Conservation (phyloP, 768 basidiomycete species). For the Clitopilus hobsonii region DNA sequence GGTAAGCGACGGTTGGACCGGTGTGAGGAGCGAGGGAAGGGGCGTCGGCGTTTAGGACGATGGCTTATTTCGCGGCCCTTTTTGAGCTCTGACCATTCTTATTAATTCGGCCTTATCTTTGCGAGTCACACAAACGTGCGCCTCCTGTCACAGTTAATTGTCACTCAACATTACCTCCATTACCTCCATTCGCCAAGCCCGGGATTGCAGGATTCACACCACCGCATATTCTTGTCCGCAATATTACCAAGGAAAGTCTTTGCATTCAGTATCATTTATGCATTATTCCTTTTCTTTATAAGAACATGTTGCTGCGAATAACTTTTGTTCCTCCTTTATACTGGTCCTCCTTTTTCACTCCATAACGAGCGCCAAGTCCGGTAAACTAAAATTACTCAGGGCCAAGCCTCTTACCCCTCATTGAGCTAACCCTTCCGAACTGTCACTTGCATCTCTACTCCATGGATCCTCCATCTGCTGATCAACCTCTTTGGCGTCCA, state of each 20-base stretch:
- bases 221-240: not conserved
- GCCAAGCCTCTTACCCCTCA: not conserved
- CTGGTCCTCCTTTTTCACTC: not conserved
- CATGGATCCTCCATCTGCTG: conserved; percentile 11
- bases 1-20: conserved; percentile 9
- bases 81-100: not conserved
- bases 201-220: not conserved
- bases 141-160: not conserved
- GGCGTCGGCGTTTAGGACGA: conserved; percentile 1
- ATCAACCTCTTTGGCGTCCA: conserved; percentile 40
- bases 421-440: not conserved
- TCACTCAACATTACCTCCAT: not conserved
- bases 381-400: not conserved
- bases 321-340: not conserved
- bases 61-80: not conserved
- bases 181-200: not conserved
- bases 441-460: conserved; percentile 1
- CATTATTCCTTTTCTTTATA: not conserved
- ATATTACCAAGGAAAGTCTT: not conserved
- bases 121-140: conserved; percentile 1
- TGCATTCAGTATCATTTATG: not conserved
- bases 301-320: not conserved
- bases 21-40: conserved; percentile 8
- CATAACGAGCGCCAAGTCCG: not conserved
- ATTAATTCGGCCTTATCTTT: conserved; percentile 1